Conservation (phyloP, 305 asterid genomes). For the Caryopteris hybrid region DNA sequence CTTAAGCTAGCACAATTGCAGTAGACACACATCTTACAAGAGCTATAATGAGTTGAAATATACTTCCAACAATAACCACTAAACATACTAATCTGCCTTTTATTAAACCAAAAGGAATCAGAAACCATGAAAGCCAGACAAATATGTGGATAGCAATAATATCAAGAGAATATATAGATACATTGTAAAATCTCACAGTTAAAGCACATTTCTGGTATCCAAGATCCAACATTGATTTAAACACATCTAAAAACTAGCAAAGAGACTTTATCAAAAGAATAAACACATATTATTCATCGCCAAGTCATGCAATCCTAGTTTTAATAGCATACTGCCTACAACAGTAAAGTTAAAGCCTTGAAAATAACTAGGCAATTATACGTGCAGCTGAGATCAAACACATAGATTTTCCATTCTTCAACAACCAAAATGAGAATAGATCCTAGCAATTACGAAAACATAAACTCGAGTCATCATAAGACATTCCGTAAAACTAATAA, state of each 20-base stretch:
- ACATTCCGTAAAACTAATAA: slow-evolving; percentile 2
- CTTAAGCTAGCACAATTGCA: not conserved
- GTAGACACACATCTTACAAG: not conserved
- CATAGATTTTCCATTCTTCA: slow-evolving; percentile 12
- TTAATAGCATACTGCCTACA: not conserved
- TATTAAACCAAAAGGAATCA: too few relatives aligned
- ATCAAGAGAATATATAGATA: not conserved
- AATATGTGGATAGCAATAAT: too few relatives aligned
- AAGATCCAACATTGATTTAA: not conserved
- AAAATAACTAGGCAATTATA: not conserved
- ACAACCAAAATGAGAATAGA: slow-evolving; percentile 10
- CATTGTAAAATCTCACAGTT: not conserved
- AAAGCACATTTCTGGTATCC: not conserved
- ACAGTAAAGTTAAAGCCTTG: not conserved
- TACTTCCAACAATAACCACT: not conserved
- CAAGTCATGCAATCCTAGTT: not conserved
- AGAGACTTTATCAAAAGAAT: not conserved
- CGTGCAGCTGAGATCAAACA: slow-evolving; percentile 10
- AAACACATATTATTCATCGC: not conserved
- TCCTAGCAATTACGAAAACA: slow-evolving; percentile 16
- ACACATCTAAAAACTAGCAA: not conserved
- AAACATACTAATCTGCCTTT: not conserved
- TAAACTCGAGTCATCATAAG: slow-evolving; percentile 15
- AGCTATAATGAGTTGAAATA: not conserved
- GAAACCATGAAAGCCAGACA: too few relatives aligned